Evolutionary conservation across 306 rosid species (phyloP).

Genomic region (Parietaria judaica): DNA sequence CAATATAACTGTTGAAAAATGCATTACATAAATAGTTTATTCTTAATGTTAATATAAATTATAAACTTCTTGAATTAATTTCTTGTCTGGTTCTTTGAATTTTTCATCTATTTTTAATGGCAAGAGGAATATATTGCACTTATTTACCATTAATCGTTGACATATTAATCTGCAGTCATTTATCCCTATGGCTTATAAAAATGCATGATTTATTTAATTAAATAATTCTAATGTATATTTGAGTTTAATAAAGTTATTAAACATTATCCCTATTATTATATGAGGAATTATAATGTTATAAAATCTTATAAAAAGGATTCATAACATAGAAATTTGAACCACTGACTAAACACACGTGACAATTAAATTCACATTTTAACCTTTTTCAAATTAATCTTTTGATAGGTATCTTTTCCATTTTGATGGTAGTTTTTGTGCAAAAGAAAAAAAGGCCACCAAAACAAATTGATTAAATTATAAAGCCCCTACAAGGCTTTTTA

Average conservation of each 20-base stretch:
- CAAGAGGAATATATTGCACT: neutral
- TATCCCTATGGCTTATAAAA: neutral
- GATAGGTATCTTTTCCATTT: neutral
- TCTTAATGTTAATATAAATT: conserved; percentile 5
- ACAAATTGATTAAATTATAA: too few species aligned
- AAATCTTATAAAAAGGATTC: neutral
- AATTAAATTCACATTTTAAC: neutral
- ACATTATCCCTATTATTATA: neutral
- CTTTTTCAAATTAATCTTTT: neutral
- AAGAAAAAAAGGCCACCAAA: neutral
- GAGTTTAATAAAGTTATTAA: neutral
- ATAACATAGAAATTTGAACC: neutral
- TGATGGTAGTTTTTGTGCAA: neutral
- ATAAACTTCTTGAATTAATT: neutral
- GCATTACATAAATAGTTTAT: conserved; percentile 14
- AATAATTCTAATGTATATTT: neutral
- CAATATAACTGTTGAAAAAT: conserved; percentile 28
- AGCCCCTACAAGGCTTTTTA: conserved; percentile 4
- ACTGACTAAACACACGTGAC: conserved; percentile 6
- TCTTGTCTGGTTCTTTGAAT: conserved; percentile 5
- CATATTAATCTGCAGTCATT: neutral
- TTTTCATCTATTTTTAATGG: neutral
- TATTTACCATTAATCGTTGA: neutral
- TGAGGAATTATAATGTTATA: neutral
- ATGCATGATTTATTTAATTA: neutral